Conservation (phyloP, 306 rosid species). For the Oxytropis ochrocephala region DNA sequence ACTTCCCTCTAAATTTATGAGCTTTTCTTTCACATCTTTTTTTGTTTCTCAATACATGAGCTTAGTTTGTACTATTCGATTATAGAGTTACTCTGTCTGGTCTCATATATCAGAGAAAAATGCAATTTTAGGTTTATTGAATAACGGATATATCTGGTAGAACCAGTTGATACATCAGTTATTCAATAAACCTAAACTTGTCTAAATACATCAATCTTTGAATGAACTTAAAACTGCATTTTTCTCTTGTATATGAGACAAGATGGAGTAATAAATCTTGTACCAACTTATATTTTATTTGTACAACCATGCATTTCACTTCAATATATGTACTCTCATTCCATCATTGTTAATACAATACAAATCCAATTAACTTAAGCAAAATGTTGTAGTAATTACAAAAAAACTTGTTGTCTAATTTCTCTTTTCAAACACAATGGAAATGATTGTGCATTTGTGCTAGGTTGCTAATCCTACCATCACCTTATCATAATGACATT, state of each 20-base stretch:
- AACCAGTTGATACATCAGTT: no score
- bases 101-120: no score
- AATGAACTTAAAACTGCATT: no score
- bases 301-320: neutral
- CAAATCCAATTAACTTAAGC: conserved; percentile 14
- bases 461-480: conserved; percentile 13
- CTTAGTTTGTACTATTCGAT: neutral
- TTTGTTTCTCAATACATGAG: neutral
- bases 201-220: no score
- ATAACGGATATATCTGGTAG: no score
- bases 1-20: conserved; percentile 26
- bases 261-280: neutral
- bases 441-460: conserved; percentile 12
- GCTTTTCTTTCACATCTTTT: conserved; percentile 24
- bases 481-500: conserved; percentile 43
- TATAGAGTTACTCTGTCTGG: neutral
- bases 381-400: neutral
- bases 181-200: no score
- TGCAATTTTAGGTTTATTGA: no score
- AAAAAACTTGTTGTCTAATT: neutral
- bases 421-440: neutral
- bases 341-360: conserved; percentile 8
- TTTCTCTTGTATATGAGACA: no score
- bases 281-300: neutral
- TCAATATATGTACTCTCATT: neutral